Evolutionary conservation across 257 asterid genomes (phyloP), one percentile per base, ranked within the genome.

Genomic region (Jaltomata sinuosa): DNA sequence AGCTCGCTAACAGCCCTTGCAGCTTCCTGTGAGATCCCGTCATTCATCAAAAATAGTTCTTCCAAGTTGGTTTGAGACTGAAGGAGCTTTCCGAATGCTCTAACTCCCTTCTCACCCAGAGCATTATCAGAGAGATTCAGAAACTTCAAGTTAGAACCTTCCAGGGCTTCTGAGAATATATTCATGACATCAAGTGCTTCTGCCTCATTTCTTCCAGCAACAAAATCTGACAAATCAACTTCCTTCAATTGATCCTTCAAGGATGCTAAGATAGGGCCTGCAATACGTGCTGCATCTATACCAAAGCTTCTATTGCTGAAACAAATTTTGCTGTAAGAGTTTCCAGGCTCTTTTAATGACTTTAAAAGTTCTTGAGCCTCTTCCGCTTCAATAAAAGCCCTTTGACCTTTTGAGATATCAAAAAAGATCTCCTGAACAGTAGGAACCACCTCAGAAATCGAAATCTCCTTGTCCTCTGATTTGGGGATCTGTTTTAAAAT

Each of bases 131-230:
- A 97, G 71, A 97, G 93, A 84, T 97, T 95, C 91, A 94, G 87
- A 88, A 84, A 89, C 88, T 77, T 94, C 94, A 97, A 89, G n/a
- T 84, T 45, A 74, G 97, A 92, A 85, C 97, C 98, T 83, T 97
- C 98, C 15, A 94, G 89, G 85, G 98, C 97, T 84, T 89, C 95
- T 7, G 99, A 91, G 87, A 97, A 95, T 61, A 95, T 93, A 40
- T 90, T 93, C 99, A 95, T 97, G 69, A 95, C 99, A 47, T 94
- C 95, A 84, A 97, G 99, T 79, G 99, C 98, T 84, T 95, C 98
- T 1, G 87, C 97, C 88, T 97, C 99, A 8, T 95, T 91, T 84
- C 99, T 90, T 85, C 99, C 99, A 2, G 99, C 98, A 67, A 97
- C 97, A 87, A 96, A 97, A 93, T 97, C 99, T 7, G 98, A 93